Percentiles rank a stretch among this genome's conserved stretches.
These are phyloP conservation scores for Conringia planisiliqua DNA, from an alignment of 345 rosid species.

Conservation along the genomic window DNA sequence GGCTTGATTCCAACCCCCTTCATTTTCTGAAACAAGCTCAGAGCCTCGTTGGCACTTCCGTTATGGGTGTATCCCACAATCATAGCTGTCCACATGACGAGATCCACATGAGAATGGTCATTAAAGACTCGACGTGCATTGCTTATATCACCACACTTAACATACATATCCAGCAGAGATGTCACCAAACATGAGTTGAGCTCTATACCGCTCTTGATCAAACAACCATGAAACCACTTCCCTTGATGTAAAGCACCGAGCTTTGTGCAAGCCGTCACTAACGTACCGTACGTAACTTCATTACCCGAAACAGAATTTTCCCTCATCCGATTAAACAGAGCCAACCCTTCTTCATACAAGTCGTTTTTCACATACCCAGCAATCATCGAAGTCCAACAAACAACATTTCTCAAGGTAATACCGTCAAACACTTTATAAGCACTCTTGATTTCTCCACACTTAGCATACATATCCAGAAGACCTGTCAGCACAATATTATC, in stretches of 20 bases:
- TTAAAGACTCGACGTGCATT: constrained; percentile 57
- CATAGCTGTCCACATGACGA: constrained; percentile 85
- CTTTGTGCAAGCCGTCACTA: constrained; percentile 66
- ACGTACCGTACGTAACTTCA: constrained; percentile 60
- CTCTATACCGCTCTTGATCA: constrained; percentile 59
- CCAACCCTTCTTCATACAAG: constrained; percentile 46
- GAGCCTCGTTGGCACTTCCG: constrained; percentile 47
- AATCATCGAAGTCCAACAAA: constrained; percentile 88
- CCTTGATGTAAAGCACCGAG: constrained; percentile 73
- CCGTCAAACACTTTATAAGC: constrained; percentile 50
- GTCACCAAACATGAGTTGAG: constrained; percentile 59
- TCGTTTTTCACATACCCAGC: constrained; percentile 74
- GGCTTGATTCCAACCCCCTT: constrained; percentile 50
- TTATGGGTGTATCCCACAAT: constrained; percentile 80
- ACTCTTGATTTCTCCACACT: constrained; percentile 48
- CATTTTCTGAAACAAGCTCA: constrained; percentile 58
- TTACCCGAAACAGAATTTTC: constrained; percentile 44
- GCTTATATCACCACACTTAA: constrained; percentile 59
- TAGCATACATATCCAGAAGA: constrained; percentile 81
- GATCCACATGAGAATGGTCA: constrained; percentile 45
- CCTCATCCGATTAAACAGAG: constrained; percentile 70
- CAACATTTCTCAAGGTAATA: constrained; percentile 45
- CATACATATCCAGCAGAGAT: constrained; percentile 69
- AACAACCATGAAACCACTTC: constrained; percentile 68
- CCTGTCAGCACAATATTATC: constrained; percentile 64